Percentiles rank a stretch among this genome's conserved stretches.
phyloP scores from a whole-genome alignment of 2,329 filamentous ascomycete genomes.

The Chaetothyriales sp. region DNA sequence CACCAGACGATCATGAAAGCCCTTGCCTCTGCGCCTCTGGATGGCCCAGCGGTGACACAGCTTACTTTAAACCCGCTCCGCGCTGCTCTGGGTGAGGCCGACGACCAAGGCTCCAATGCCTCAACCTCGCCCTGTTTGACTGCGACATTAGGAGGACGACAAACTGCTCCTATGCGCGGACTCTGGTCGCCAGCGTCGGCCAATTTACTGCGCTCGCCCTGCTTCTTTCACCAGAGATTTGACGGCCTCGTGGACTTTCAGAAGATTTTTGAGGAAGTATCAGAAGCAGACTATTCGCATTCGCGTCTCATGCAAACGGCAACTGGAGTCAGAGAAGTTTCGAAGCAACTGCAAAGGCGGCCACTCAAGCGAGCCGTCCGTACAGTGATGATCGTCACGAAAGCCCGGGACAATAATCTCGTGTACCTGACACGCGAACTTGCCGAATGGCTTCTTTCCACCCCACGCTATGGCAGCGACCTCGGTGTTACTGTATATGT shows the following conservation, averaged over 20 bases:
- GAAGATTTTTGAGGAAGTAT: conserved; percentile 88
- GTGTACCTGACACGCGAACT: conserved; percentile 81
- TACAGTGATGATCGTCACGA: conserved; percentile 97
- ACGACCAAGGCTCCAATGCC: conserved; percentile 24
- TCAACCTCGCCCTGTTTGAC: conserved; percentile 49
- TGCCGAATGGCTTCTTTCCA: conserved; percentile 72
- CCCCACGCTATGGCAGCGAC: conserved; percentile 76
- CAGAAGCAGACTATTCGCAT: conserved; percentile 78
- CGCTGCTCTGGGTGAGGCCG: conserved; percentile 2
- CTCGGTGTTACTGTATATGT: conserved; percentile 95
- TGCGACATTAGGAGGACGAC: conserved; percentile 40
- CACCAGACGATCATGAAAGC: conserved; percentile 75
- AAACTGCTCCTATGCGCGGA: conserved; percentile 30
- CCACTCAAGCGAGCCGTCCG: conserved; percentile 84
- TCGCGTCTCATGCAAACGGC: conserved; percentile 90
- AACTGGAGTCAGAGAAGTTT: conserved; percentile 86
- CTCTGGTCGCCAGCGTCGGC: conserved; percentile 32
- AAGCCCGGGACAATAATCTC: conserved; percentile 86
- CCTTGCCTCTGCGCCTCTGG: conserved; percentile 48
- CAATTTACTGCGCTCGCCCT: conserved; percentile 72
- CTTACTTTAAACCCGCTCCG: conserved; percentile 4
- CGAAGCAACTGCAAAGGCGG: conserved; percentile 81
- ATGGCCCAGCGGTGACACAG: conserved; percentile 38
- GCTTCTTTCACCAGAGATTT: conserved; percentile 95
- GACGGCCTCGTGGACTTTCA: conserved; percentile 92